phyloP scores from a whole-genome alignment of 371 early-diverging fungal genomes.

The Modicella reniformis region DNA sequence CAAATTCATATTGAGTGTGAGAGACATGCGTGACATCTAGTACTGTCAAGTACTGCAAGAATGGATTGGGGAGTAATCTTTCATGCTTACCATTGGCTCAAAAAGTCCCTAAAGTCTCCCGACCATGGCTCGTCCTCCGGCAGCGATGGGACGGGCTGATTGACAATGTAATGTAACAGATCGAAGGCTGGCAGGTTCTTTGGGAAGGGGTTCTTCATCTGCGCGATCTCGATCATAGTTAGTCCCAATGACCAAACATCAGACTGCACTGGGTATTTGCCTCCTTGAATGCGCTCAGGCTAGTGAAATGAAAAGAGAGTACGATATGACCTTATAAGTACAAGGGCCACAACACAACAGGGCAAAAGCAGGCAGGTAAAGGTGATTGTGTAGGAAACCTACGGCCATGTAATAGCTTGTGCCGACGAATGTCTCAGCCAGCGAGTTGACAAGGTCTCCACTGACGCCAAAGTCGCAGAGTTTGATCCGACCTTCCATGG shows the following conservation, averaged over 20 bases:
- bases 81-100: slow-evolving; percentile 75
- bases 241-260: slow-evolving; percentile 97
- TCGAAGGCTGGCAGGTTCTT: slow-evolving; percentile 87
- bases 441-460: slow-evolving; percentile 87
- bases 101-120: slow-evolving; percentile 81
- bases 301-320: slow-evolving; percentile 39
- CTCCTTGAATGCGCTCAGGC: slow-evolving; percentile 96
- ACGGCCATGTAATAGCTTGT: slow-evolving; percentile 96
- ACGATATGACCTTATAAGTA: neutral
- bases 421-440: slow-evolving; percentile 94
- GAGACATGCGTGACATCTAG: too few relatives aligned
- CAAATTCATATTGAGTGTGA: slow-evolving; percentile 4
- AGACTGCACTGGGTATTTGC: slow-evolving; percentile 86
- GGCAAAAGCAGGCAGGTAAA: neutral
- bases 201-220: slow-evolving; percentile 89
- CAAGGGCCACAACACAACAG: neutral
- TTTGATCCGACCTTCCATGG: slow-evolving; percentile 88
- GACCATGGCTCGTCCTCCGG: slow-evolving; percentile 74
- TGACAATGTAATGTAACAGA: slow-evolving; percentile 89
- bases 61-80: too few relatives aligned
- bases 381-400: slow-evolving; percentile 53
- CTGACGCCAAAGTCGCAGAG: slow-evolving; percentile 96
- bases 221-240: slow-evolving; percentile 92
- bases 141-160: slow-evolving; percentile 86
- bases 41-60: neutral